Evolutionary conservation across 371 early-diverging fungal genomes (phyloP).

Genomic region (Apophysomyces elegans): DNA sequence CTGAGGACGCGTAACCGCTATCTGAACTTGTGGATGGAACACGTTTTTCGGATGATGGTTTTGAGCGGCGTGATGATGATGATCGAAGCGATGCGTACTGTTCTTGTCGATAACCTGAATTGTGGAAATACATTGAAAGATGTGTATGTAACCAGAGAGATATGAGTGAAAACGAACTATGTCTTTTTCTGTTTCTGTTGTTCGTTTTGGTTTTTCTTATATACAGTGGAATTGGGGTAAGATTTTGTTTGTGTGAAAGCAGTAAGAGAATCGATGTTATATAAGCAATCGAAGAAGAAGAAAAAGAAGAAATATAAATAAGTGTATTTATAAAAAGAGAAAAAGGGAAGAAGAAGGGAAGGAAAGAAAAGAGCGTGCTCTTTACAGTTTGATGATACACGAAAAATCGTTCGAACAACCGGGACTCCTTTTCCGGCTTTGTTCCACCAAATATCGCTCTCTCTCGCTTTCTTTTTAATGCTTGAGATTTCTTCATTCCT

Average conservation of each 20-base stretch:
- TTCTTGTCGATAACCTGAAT: slow-evolving; percentile 45
- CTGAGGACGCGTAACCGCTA: slow-evolving; percentile 46
- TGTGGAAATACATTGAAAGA: slow-evolving; percentile 40
- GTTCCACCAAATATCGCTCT: slow-evolving; percentile 1
- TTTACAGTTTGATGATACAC: neutral
- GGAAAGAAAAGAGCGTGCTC: neutral
- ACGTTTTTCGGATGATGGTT: slow-evolving; percentile 16
- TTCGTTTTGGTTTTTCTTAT: neutral
- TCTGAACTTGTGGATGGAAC: slow-evolving; percentile 33
- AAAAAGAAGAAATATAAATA: neutral
- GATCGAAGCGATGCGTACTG: slow-evolving; percentile 32
- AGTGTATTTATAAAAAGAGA: neutral
- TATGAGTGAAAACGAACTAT: neutral
- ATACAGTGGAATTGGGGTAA: no score
- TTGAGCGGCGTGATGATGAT: slow-evolving; percentile 1
- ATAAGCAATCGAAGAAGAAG: neutral
- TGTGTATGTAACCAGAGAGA: neutral
- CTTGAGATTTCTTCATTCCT: no score
- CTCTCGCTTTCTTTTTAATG: neutral
- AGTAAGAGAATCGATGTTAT: neutral
- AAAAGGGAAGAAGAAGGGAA: neutral
- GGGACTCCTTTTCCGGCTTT: neutral
- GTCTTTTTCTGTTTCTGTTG: neutral
- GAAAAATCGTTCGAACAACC: slow-evolving; percentile 8
- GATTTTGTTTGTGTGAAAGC: neutral